phyloP scores from a whole-genome alignment of 805 yeast genomes.

The Ogataea chonburiensis region DNA sequence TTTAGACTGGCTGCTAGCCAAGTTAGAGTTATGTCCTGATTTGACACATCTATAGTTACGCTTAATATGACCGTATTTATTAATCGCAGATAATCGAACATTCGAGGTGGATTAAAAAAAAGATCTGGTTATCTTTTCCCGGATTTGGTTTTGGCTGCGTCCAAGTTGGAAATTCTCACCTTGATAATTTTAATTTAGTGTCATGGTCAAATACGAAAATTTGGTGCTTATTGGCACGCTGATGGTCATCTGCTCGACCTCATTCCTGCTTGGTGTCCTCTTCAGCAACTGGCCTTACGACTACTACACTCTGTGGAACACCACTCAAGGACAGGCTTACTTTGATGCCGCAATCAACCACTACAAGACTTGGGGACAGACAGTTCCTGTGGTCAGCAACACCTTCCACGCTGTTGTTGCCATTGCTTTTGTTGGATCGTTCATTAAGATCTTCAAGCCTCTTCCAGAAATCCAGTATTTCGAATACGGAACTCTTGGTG shows the following conservation, averaged over 20 bases:
- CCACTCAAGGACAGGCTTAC: constrained; percentile 47
- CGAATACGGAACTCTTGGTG: constrained; percentile 84
- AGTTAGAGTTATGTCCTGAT: constrained; percentile 1
- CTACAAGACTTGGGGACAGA: constrained; percentile 68
- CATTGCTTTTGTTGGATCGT: constrained; percentile 69
- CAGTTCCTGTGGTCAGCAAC: constrained; percentile 59
- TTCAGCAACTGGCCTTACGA: constrained; percentile 84
- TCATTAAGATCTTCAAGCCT: constrained; percentile 85
- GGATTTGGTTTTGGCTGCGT: constrained; percentile 2
- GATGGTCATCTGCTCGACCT: constrained; percentile 42
- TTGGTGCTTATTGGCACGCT: constrained; percentile 35
- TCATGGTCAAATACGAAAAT: constrained; percentile 31
- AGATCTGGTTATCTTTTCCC: constrained; percentile 12
- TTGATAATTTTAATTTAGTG: not conserved
- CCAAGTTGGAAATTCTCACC: too few species aligned
- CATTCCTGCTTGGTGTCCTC: constrained; percentile 78
- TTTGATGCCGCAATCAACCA: constrained; percentile 66
- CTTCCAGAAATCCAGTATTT: constrained; percentile 78
- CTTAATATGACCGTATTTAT: constrained; percentile 7
- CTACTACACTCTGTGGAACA: constrained; percentile 66
- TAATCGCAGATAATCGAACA: not conserved
- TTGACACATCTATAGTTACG: constrained; percentile 5
- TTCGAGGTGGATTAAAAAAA: too few species aligned
- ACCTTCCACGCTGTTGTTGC: constrained; percentile 59
- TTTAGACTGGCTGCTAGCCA: constrained; percentile 3